Evolutionary conservation across 441 rosid species (phyloP).

Genomic region (Euphorbia celastroides): DNA sequence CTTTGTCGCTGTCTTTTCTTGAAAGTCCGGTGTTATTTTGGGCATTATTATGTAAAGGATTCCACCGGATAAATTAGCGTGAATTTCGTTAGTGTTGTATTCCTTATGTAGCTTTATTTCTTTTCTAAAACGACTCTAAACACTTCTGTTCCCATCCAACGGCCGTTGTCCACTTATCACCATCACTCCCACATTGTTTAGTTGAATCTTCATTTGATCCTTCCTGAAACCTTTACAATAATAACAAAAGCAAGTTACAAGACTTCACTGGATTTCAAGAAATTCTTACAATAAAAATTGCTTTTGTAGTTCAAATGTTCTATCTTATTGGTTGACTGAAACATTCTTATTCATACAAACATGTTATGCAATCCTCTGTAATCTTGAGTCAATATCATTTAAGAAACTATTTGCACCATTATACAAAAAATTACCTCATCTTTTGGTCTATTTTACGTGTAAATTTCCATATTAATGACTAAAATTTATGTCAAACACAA

Average conservation of each 20-base stretch:
- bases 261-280: neutral
- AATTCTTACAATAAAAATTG: too few species aligned
- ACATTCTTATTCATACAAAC: too few species aligned
- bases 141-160: neutral
- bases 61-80: constrained; percentile 17
- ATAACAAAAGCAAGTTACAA: too few species aligned
- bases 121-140: constrained; percentile 19
- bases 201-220: constrained; percentile 19
- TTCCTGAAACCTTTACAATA: constrained; percentile 24
- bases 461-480: too few species aligned
- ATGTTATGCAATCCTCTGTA: too few species aligned
- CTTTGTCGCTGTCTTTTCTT: neutral
- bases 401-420: too few species aligned
- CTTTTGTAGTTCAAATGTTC: too few species aligned
- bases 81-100: constrained; percentile 12
- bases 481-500: too few species aligned
- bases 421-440: too few species aligned
- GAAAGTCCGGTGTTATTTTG: neutral
- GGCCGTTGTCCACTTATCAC: constrained; percentile 23
- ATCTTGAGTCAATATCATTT: too few species aligned
- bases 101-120: constrained; percentile 14
- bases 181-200: constrained; percentile 9
- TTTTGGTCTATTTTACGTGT: too few species aligned
- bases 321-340: too few species aligned
- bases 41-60: constrained; percentile 25